Evolutionary conservation across 2,329 filamentous ascomycete species (phyloP), one percentile per base, ranked within the genome.

Genomic region (Penicillium sp.): DNA sequence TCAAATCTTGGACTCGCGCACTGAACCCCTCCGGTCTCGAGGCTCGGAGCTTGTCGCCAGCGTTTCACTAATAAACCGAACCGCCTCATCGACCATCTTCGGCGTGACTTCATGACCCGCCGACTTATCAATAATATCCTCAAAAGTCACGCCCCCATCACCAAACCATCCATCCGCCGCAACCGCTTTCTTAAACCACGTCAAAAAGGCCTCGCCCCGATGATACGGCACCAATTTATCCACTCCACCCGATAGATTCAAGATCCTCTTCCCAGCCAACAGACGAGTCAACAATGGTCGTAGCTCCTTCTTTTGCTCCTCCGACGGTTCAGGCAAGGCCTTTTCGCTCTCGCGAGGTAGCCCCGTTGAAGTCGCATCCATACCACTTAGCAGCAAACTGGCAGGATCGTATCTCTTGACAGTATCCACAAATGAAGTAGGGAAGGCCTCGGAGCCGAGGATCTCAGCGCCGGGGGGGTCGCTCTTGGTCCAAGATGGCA

Each of bases 391-490:
- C 8, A 95, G 69, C 5, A 93, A 72, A 1, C 80, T 84, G 18
- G 85, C 86, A 0, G 91, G 90, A 59, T 98, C 93, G 50, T 77
- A 80, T 46, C 77, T 78, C 24, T 76, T 71, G 28, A 89, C 79
- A 0, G 81, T 76, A 1, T 77, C 69, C 1, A 90, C 70, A 5
- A 96, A 77, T 0, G 81, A 76, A 0, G 69, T 66, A 0, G 91
- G 90, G 59, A 96, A 95, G 61, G 90, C 86, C 35, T 70, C 72
- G 48, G 86, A 90, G 3, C 89, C 88, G 0, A 94, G 63, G 61
- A 97, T 94, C 0, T 76, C 69, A 0, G 73, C 67, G 0, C 83
- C 84, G 0, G 76, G 74, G 0, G 77, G 74, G 12, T 79, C 72
- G 9, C 76, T 75, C 2, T 73, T 66, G 0, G 77, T 79, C 69